Conservation (phyloP, 768 basidiomycete genomes). For the Asterophora lycoperdoides region DNA sequence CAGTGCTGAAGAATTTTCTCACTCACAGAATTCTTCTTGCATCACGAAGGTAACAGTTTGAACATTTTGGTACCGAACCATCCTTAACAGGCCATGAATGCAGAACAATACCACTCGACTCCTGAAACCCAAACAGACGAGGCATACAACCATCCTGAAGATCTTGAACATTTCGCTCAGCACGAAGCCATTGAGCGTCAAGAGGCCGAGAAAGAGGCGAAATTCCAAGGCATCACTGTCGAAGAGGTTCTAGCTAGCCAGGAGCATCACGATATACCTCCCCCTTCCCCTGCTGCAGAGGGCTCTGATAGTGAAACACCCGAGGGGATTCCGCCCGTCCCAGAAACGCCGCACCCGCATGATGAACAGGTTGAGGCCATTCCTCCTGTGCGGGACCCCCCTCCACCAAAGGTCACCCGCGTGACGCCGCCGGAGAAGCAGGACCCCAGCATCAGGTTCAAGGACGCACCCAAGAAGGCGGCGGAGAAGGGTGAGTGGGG, state of each 20-base stretch:
- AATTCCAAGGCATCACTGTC: constrained; percentile 76
- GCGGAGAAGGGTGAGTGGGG: constrained; percentile 66
- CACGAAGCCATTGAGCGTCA: constrained; percentile 81
- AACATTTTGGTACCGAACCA: background rate
- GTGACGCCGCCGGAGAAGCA: constrained; percentile 62
- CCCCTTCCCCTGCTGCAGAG: constrained; percentile 3
- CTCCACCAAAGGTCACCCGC: constrained; percentile 50
- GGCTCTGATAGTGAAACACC: constrained; percentile 2
- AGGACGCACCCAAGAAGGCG: constrained; percentile 49
- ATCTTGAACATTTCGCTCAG: constrained; percentile 85
- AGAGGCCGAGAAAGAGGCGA: constrained; percentile 82
- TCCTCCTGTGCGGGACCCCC: constrained; percentile 22
- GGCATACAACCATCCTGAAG: constrained; percentile 91
- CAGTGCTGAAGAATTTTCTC: constrained; percentile 1
- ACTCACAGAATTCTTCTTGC: constrained; percentile 80
- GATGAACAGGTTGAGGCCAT: constrained; percentile 29
- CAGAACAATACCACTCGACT: constrained; percentile 90
- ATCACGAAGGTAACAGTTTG: constrained; percentile 77
- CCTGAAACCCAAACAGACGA: constrained; percentile 98
- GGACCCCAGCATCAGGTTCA: constrained; percentile 62
- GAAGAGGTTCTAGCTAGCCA: constrained; percentile 62
- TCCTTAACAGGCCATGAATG: background rate
- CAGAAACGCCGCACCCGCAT: constrained; percentile 28
- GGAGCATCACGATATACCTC: constrained; percentile 26
- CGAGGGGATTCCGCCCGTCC: constrained; percentile 14